Evolutionary conservation across 2,329 filamentous ascomycete genomes (phyloP), one percentile per base, ranked within the genome.

Genomic region (Pseudomassariella vexata): DNA sequence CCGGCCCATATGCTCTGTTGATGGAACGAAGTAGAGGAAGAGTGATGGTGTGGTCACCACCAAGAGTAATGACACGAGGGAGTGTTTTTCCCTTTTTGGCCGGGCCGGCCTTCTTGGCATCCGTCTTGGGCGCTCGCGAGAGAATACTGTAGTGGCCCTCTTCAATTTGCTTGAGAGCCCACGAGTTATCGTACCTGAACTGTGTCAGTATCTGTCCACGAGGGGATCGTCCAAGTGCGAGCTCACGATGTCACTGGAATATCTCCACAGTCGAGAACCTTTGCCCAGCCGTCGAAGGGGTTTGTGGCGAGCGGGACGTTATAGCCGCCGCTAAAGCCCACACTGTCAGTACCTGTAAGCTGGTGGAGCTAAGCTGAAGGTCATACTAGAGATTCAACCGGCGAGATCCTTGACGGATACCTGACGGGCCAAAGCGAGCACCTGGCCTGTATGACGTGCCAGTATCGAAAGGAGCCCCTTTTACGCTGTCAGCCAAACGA

Each of bases 361-460:
- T n/a, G n/a, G n/a, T n/a, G n/a, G n/a, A n/a, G n/a, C n/a, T n/a
- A n/a, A n/a, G n/a, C n/a, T n/a, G n/a, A n/a, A n/a, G n/a, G n/a
- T 71, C 79, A 49, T 79, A 89, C 84, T 92, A 92, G 36, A 92
- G 79, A 63, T 90, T 92, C 44, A 92, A 73, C 45, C 85, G 76
- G 50, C 85, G 79, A 52, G 85, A 90, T 61, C 85, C 86, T 68
- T 92, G 86, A 55, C 86, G 76, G 48, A 92, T 90, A 28, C 85
- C 85, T 19, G 80, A 85, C 8, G 87, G 86, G 0, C 86, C 86
- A 46, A 94, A 94, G 21, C 86, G 76, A 38, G 86, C 86, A 44
- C 86, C 85, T 3, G 85, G 86, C 31, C 85, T 68, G 60, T 94
- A 94, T 0, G 84, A 89, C 17, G 85, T 92, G 32, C 85, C 85